Conservation (phyloP, 2,329 filamentous ascomycete genomes). For the Sphaerulina vaccinii region DNA sequence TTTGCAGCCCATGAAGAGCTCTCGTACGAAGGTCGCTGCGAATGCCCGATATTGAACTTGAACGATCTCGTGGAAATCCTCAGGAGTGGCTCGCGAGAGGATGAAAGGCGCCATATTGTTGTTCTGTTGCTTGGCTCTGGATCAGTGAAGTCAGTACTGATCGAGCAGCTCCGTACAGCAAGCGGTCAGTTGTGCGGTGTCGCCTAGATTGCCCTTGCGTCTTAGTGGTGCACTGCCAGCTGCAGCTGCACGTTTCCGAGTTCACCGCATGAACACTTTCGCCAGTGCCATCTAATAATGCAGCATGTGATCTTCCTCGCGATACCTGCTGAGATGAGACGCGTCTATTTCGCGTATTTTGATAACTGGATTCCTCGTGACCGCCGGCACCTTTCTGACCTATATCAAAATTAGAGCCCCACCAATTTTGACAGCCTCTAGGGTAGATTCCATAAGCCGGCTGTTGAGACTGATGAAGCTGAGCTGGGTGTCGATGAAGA, state of each 20-base stretch:
- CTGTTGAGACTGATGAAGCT: too few species aligned
- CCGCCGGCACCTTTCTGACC: too few species aligned
- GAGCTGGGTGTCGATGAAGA: too few species aligned
- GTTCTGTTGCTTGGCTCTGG: too few species aligned
- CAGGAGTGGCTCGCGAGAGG: slow-evolving; percentile 11
- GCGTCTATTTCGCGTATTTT: too few species aligned
- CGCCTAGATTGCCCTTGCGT: neutral
- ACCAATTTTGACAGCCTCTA: too few species aligned
- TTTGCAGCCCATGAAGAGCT: slow-evolving; percentile 30
- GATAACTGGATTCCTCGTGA: too few species aligned
- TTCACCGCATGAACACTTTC: neutral
- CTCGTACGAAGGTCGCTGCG: slow-evolving; percentile 1
- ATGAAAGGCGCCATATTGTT: slow-evolving; percentile 13
- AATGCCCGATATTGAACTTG: slow-evolving; percentile 8
- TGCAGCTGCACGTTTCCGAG: neutral
- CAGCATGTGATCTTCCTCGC: neutral
- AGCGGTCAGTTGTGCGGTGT: neutral
- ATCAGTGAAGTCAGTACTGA: neutral
- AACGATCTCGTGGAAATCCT: slow-evolving; percentile 14
- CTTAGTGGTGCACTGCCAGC: too few species aligned
- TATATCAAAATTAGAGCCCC: too few species aligned
- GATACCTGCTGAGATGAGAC: neutral
- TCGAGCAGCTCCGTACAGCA: too few species aligned
- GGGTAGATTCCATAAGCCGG: too few species aligned
- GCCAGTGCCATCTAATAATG: neutral